Conservation (phyloP, 73 alveolate species). For the Tetrahymena thermophila region DNA sequence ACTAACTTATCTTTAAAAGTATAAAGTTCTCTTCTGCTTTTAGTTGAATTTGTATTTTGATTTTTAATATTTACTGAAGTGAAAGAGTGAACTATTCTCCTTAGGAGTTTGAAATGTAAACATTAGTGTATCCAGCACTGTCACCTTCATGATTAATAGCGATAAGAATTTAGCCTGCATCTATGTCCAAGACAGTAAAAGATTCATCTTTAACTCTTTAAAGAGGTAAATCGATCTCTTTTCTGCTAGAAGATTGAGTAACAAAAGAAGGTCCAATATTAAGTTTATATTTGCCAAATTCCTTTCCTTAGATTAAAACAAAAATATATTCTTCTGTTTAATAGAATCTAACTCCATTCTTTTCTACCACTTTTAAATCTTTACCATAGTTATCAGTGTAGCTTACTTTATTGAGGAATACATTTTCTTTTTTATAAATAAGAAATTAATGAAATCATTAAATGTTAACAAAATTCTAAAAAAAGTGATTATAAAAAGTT, state of each 20-base stretch:
- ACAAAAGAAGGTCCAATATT: background rate
- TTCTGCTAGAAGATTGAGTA: background rate
- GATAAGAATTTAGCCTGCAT: background rate
- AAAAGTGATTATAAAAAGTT: too few species aligned
- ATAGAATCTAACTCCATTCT: background rate
- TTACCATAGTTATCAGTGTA: background rate
- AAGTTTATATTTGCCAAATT: background rate
- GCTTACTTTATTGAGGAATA: background rate
- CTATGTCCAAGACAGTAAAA: background rate
- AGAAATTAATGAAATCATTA: background rate
- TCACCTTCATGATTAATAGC: background rate
- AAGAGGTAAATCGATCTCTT: background rate
- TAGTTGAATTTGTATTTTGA: too few species aligned
- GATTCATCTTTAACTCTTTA: background rate
- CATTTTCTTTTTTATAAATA: background rate
- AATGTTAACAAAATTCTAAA: too few species aligned
- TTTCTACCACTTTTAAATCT: background rate
- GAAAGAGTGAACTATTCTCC: background rate
- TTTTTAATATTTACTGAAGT: background rate
- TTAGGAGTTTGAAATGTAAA: background rate
- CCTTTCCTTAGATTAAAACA: background rate
- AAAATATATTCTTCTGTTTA: background rate
- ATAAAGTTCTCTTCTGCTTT: background rate
- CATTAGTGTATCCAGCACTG: background rate
- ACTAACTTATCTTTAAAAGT: background rate